phyloP scores from a whole-genome alignment of 2,329 filamentous ascomycete genomes.

The Blastomyces silverae region DNA sequence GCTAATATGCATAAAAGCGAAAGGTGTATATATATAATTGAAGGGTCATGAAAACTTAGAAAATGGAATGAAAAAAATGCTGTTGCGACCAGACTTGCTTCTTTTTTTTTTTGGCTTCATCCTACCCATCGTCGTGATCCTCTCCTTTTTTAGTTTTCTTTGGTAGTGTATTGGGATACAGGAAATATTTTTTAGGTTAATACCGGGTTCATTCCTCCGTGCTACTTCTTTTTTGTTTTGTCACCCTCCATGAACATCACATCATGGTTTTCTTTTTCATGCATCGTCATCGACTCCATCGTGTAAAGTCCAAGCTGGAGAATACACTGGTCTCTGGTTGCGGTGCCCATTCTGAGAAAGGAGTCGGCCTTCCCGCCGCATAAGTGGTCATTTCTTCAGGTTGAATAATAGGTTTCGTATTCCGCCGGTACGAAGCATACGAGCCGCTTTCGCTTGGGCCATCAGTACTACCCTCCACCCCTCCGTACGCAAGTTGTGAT shows the following conservation, averaged over 20 bases:
- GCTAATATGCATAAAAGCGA: no score
- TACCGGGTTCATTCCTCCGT: background rate
- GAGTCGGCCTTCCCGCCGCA: constrained; percentile 28
- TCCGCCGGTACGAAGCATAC: constrained; percentile 31
- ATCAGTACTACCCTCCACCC: constrained; percentile 26
- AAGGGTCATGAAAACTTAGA: background rate
- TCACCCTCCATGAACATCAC: background rate
- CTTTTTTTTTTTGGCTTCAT: no score
- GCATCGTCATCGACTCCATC: constrained; percentile 32
- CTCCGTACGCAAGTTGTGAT: background rate
- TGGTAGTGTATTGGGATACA: background rate
- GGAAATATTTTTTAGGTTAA: background rate
- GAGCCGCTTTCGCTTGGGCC: constrained; percentile 29
- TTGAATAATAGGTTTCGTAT: constrained; percentile 34
- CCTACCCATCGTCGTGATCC: background rate
- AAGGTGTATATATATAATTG: no score
- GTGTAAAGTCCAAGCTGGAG: constrained; percentile 40
- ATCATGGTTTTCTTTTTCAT: background rate
- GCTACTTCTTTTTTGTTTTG: background rate
- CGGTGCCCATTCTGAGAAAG: constrained; percentile 35
- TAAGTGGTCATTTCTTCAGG: constrained; percentile 33
- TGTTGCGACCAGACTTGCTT: no score
- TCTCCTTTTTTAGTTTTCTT: background rate
- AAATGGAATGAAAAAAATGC: background rate
- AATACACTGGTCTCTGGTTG: constrained; percentile 35